A percentile compares a stretch with the other conserved stretches of the same genome.
Evolutionary conservation across 2,329 filamentous ascomycete genomes (phyloP).

Genomic region (Aspergillus pseudonomiae): DNA sequence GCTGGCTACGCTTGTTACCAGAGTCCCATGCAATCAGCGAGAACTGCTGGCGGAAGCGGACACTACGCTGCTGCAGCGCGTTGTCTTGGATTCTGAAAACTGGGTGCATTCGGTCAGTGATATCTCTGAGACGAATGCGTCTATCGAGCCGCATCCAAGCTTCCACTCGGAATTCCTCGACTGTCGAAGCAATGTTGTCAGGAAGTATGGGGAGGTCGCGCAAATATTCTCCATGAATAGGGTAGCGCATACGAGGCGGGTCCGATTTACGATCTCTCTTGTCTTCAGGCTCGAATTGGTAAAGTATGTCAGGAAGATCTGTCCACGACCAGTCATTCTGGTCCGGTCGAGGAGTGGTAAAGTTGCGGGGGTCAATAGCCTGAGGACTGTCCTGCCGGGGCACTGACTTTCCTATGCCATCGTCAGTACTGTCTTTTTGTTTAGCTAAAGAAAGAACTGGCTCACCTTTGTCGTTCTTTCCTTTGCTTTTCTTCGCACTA

Average conservation of each 20-base stretch:
- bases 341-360: constrained; percentile 14
- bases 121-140: constrained; percentile 31
- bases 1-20: constrained; percentile 25
- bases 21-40: constrained; percentile 31
- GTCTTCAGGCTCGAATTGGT: constrained; percentile 20
- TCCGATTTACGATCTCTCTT: constrained; percentile 1
- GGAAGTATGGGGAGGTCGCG: constrained; percentile 30
- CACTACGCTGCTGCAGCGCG: constrained; percentile 31
- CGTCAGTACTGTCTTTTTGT: background rate
- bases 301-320: constrained; percentile 28
- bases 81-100: constrained; percentile 24
- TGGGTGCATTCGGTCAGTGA: constrained; percentile 31
- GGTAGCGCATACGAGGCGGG: constrained; percentile 6
- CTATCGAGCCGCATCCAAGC: constrained; percentile 36
- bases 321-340: constrained; percentile 26
- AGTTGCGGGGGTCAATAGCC: constrained; percentile 17
- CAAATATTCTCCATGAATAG: constrained; percentile 19
- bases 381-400: constrained; percentile 18
- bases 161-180: constrained; percentile 36
- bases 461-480: background rate
- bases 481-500: background rate
- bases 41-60: constrained; percentile 31
- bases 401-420: background rate
- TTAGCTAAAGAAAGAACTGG: background rate
- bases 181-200: constrained; percentile 32